These are phyloP conservation scores for Colletotrichum somersetense DNA, from an alignment of 2,329 filamentous ascomycete genomes.

Conservation along the genomic window DNA sequence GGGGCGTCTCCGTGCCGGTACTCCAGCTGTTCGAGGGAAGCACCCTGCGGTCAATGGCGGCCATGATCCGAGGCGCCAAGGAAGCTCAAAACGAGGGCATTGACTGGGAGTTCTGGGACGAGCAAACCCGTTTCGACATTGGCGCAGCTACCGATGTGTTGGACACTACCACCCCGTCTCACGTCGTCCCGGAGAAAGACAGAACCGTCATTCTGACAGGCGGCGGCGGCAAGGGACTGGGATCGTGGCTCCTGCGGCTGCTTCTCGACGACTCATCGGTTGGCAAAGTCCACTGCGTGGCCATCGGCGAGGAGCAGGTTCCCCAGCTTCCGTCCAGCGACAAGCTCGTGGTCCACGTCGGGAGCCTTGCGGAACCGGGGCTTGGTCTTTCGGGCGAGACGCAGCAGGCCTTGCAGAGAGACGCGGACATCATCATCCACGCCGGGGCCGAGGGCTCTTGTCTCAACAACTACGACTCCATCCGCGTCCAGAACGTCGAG, in stretches of 20 bases:
- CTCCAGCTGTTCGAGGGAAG: conserved; percentile 53
- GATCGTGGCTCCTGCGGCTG: conserved; percentile 51
- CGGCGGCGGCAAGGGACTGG: conserved; percentile 57
- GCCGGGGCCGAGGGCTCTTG: conserved; percentile 54
- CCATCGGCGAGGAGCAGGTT: conserved; percentile 45
- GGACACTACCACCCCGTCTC: neutral
- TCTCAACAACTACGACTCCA: conserved; percentile 48
- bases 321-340: neutral
- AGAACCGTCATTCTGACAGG: conserved; percentile 49
- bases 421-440: conserved; percentile 64
- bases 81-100: conserved; percentile 17
- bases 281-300: conserved; percentile 57
- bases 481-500: conserved; percentile 48
- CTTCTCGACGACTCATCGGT: conserved; percentile 52
- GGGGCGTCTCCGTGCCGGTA: conserved; percentile 51
- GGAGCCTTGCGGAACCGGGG: conserved; percentile 51
- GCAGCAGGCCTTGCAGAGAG: neutral
- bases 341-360: conserved; percentile 52
- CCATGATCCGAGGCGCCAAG: conserved; percentile 44
- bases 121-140: conserved; percentile 42
- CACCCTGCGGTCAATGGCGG: conserved; percentile 56
- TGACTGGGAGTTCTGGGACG: conserved; percentile 46
- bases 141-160: neutral
- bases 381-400: conserved; percentile 53
- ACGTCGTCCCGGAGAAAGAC: neutral